Evolutionary conservation across 306 rosid species (phyloP).

Genomic region (Fragaria vesca): DNA sequence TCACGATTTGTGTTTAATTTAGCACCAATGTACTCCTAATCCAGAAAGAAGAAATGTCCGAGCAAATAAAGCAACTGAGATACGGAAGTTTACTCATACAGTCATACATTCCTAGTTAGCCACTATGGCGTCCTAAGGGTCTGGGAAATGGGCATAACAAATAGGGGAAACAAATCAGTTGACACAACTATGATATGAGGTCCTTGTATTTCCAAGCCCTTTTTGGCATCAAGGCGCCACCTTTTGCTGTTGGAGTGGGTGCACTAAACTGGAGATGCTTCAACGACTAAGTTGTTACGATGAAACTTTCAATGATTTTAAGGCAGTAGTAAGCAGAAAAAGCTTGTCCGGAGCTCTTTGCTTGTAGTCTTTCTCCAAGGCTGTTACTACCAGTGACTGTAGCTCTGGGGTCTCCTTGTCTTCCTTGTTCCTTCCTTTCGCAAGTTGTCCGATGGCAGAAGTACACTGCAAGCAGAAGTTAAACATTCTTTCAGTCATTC

Average conservation of each 20-base stretch:
- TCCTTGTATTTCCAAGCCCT: conserved; percentile 1
- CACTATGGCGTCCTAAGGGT: conserved; percentile 13
- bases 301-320: conserved; percentile 70
- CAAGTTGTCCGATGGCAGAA: conserved; percentile 77
- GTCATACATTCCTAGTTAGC: conserved; percentile 21
- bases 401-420: conserved; percentile 85
- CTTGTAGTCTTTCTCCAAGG: conserved; percentile 87
- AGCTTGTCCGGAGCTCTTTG: conserved; percentile 93
- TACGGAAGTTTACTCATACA: background rate
- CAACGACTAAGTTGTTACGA: conserved; percentile 44
- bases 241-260: conserved; percentile 24
- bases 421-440: conserved; percentile 84
- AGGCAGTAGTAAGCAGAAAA: conserved; percentile 69
- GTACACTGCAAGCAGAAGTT: conserved; percentile 56
- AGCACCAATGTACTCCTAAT: background rate
- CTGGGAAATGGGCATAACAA: background rate
- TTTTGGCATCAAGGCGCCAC: conserved; percentile 22
- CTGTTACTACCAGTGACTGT: conserved; percentile 74
- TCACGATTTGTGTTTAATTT: background rate
- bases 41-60: background rate
- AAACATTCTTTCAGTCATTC: conserved; percentile 29
- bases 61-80: background rate
- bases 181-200: conserved; percentile 9
- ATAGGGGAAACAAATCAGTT: conserved; percentile 6
- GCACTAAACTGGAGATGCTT: conserved; percentile 18